Percentiles rank a stretch among this genome's conserved stretches.
phyloP scores from a whole-genome alignment of 2,329 filamentous ascomycete species.

The Xylariaceae sp. region DNA sequence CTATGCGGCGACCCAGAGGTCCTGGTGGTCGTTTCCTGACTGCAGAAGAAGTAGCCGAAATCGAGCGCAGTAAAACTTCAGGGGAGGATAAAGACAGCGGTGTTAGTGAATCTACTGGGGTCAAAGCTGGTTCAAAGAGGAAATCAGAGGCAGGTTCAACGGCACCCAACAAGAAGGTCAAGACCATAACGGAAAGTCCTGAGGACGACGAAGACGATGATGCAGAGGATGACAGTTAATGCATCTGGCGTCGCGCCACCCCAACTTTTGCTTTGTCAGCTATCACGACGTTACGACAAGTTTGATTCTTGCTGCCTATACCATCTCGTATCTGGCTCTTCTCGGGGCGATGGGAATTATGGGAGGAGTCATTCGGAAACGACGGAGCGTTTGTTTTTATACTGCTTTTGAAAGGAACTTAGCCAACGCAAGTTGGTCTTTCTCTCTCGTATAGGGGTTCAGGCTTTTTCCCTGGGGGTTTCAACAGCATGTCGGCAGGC shows the following conservation, averaged over 20 bases:
- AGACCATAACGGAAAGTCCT: slow-evolving; percentile 50
- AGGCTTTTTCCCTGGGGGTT: slow-evolving; percentile 28
- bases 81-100: slow-evolving; percentile 48
- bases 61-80: slow-evolving; percentile 71
- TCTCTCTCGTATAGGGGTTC: slow-evolving; percentile 27
- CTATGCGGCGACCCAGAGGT: slow-evolving; percentile 92
- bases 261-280: slow-evolving; percentile 39
- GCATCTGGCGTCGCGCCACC: slow-evolving; percentile 10
- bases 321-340: slow-evolving; percentile 38
- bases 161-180: slow-evolving; percentile 61
- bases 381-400: slow-evolving; percentile 40
- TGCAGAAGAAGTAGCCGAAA: slow-evolving; percentile 90
- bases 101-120: slow-evolving; percentile 38
- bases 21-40: slow-evolving; percentile 96
- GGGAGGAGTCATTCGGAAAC: slow-evolving; percentile 39
- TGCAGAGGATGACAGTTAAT: slow-evolving; percentile 51
- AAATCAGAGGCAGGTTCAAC: slow-evolving; percentile 61
- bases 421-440: slow-evolving; percentile 31
- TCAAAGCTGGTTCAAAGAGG: slow-evolving; percentile 60
- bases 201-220: slow-evolving; percentile 56
- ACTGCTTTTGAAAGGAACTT: slow-evolving; percentile 31
- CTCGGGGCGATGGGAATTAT: slow-evolving; percentile 35
- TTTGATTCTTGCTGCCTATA: slow-evolving; percentile 42
- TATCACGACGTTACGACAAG: slow-evolving; percentile 46
- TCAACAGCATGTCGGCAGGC: slow-evolving; percentile 39